Base-by-base conservation (phyloP, 179 eudicot species). In the Nepenthes alata region DNA sequence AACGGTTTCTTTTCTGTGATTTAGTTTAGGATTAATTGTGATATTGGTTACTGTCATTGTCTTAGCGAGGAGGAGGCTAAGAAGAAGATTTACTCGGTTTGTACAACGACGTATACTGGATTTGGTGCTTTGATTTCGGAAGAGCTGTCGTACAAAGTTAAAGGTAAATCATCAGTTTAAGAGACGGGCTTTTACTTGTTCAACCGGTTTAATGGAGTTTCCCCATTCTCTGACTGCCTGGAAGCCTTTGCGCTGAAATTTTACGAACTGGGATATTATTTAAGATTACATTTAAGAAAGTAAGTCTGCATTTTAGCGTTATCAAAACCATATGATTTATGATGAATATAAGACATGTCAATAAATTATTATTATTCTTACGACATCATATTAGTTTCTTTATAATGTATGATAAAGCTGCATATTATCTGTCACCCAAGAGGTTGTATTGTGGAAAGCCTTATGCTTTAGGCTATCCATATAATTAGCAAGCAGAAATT, bases 41-140 rank as follows among this genome's bases (percentile, higher is more conserved):
- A 3, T 8, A 35, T 35, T 51, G 25, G n/a, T 3, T 13, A 1
- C 6, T 41, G 8, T 55, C 25, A 3, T 53, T 16, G 47, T 50
- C 45, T 61, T 73, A 91, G 96, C 75, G 98, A 91, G 75, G 98
- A 89, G 60, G 95, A 89, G 80, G 96, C 98, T 1, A 89, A 74
- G 76, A 84, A 83, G 84, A 91, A 84, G 80, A 91, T 91, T 48
- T 91, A 91, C 62, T 91, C 96, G 11, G 86, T 91, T 67, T 84
- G 78, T 37, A 91, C 98, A 0, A 76, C 88, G 0, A 86, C 96
- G 2, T 91, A 91, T 72, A 89, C 96, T 58, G 98, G 96, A 4
- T 91, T 91, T 65, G 98, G 96, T 58, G 91, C 89, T 70, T 72
- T 86, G 75, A 81, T 91, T 44, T 84, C 98, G 3, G 98, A 91